phyloP scores from a whole-genome alignment of 495 filamentous ascomycete genomes.

The Trichoderma virens region DNA sequence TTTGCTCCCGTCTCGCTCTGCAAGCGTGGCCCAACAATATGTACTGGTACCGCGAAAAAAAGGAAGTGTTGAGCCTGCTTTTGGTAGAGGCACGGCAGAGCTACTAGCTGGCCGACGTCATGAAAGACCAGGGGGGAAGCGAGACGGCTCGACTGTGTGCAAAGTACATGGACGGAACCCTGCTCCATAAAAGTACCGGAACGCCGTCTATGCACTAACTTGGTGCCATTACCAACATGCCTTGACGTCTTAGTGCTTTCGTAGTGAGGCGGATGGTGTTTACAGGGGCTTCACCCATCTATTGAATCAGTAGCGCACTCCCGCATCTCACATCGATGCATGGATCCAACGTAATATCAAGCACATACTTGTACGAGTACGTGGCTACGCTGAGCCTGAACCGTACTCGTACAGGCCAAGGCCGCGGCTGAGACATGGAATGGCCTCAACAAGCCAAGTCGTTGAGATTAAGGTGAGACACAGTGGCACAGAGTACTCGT shows the following conservation, averaged over 20 bases:
- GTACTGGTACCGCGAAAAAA: background rate
- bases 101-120: slow-evolving; percentile 4
- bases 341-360: no score
- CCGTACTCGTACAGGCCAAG: slow-evolving; percentile 3
- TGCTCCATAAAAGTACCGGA: background rate
- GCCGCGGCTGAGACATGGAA: slow-evolving; percentile 1
- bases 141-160: background rate
- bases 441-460: slow-evolving; percentile 4
- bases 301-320: background rate
- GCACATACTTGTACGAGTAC: background rate
- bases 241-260: background rate
- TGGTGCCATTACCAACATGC: background rate
- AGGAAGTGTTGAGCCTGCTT: background rate
- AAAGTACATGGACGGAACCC: background rate
- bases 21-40: background rate
- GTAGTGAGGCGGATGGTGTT: background rate
- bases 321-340: background rate
- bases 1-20: background rate
- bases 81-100: background rate
- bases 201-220: background rate
- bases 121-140: background rate
- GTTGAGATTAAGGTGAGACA: slow-evolving; percentile 8
- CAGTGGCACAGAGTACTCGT: background rate
- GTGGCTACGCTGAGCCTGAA: background rate
- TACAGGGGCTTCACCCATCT: background rate